Conservation (phyloP, 139 green algal species). For the Coelastrella sp. region DNA sequence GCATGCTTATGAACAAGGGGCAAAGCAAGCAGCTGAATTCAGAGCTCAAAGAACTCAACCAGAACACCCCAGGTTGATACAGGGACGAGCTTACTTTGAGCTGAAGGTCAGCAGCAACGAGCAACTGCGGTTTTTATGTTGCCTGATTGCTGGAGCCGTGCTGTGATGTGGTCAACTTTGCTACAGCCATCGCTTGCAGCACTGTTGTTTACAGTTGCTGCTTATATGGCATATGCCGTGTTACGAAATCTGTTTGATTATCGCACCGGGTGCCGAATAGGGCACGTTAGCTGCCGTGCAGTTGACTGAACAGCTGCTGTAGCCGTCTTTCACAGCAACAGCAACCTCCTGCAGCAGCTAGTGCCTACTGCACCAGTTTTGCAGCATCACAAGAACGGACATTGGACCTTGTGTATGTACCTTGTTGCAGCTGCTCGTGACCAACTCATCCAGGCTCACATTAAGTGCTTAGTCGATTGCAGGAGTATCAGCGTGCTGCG, state of each 20-base stretch:
- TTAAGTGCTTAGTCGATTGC: background rate
- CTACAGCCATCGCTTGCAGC: too few relatives aligned
- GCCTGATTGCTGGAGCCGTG: too few relatives aligned
- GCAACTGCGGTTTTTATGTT: too few relatives aligned
- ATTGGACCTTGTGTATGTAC: too few relatives aligned
- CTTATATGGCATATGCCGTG: background rate
- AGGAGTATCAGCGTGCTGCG: slow-evolving; percentile 87
- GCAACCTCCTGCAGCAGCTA: too few relatives aligned
- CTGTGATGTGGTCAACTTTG: too few relatives aligned
- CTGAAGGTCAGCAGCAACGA: slow-evolving; percentile 61
- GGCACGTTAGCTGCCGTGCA: background rate
- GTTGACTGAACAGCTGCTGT: background rate
- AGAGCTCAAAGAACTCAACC: background rate
- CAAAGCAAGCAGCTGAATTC: background rate
- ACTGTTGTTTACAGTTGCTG: too few relatives aligned
- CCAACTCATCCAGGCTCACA: too few relatives aligned
- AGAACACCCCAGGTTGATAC: slow-evolving; percentile 51
- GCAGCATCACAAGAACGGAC: too few relatives aligned
- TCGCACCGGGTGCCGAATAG: background rate
- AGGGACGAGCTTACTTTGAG: slow-evolving; percentile 79
- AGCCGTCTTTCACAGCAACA: background rate
- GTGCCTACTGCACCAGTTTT: too few relatives aligned
- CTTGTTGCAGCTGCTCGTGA: too few relatives aligned
- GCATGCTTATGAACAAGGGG: slow-evolving; percentile 8
- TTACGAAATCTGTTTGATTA: background rate